A percentile compares a stretch with the other conserved stretches of the same genome.
These are phyloP conservation scores for Cicer yamashitae DNA, from an alignment of 306 rosid species.

Conservation along the genomic window DNA sequence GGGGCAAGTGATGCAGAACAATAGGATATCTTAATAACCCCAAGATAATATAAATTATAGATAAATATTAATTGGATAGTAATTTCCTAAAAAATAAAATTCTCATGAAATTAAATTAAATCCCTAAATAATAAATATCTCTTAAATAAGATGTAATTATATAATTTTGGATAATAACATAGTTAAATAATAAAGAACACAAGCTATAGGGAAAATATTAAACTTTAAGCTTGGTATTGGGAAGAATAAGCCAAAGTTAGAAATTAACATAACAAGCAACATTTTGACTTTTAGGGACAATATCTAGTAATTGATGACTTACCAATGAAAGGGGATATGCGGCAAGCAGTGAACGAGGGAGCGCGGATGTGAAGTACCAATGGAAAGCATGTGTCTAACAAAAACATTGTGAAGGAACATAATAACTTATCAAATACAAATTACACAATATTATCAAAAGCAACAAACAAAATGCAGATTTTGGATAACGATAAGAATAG, in stretches of 20 bases:
- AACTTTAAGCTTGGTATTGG: slow-evolving; percentile 12
- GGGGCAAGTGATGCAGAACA: neutral
- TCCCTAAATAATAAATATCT: too few relatives aligned
- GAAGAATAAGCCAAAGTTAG: slow-evolving; percentile 31
- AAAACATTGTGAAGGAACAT: slow-evolving; percentile 55
- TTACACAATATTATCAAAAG: slow-evolving; percentile 26
- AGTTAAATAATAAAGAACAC: too few relatives aligned
- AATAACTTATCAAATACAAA: slow-evolving; percentile 37
- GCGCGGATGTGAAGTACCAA: slow-evolving; percentile 96
- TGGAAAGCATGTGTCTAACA: slow-evolving; percentile 79
- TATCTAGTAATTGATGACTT: slow-evolving; percentile 42
- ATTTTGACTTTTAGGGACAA: neutral
- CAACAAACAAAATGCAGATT: slow-evolving; percentile 16
- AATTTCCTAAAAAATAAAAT: too few relatives aligned
- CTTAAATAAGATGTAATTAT: too few relatives aligned
- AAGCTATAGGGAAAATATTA: slow-evolving; percentile 23
- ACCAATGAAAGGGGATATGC: slow-evolving; percentile 94
- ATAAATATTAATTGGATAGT: too few relatives aligned
- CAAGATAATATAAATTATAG: slow-evolving; percentile 3
- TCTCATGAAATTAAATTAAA: too few relatives aligned
- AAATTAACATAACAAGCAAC: slow-evolving; percentile 7
- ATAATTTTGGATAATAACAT: too few relatives aligned
- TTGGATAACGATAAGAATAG: neutral
- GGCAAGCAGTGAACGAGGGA: slow-evolving; percentile 88
- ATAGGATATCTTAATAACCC: neutral